Conservation (phyloP, 352 stramenopile genomes). For the Achlya hypogyna region DNA sequence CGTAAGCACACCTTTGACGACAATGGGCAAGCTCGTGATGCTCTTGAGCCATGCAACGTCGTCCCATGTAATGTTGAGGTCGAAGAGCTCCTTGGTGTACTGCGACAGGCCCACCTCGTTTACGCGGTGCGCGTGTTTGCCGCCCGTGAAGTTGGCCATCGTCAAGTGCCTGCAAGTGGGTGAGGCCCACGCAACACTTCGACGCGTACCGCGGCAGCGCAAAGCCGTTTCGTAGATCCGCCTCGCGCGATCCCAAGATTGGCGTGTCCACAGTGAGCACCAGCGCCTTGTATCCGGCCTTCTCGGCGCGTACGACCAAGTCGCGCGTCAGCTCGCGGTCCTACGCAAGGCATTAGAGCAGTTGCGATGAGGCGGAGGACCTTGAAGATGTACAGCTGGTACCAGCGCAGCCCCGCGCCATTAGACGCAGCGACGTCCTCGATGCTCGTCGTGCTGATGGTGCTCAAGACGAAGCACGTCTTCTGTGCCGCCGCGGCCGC, state of each 20-base stretch:
- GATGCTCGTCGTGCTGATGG: constrained; percentile 86
- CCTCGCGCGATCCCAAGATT: constrained; percentile 91
- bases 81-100: constrained; percentile 85
- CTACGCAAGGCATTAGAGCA: constrained; percentile 28
- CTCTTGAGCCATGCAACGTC: constrained; percentile 88
- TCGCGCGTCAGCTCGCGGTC: constrained; percentile 86
- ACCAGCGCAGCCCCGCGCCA: constrained; percentile 13
- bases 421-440: constrained; percentile 52
- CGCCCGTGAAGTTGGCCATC: constrained; percentile 46
- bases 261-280: constrained; percentile 95
- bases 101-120: constrained; percentile 45
- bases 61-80: constrained; percentile 91
- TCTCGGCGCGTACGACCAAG: constrained; percentile 82
- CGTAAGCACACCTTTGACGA: constrained; percentile 92
- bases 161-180: neutral
- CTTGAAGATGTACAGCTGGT: constrained; percentile 96
- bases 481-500: constrained; percentile 73
- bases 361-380: constrained; percentile 16
- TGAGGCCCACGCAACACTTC: constrained; percentile 15
- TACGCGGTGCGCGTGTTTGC: constrained; percentile 26
- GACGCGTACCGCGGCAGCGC: constrained; percentile 56
- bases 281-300: constrained; percentile 93
- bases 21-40: constrained; percentile 85
- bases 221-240: constrained; percentile 92
- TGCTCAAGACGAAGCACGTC: constrained; percentile 89